phyloP scores from a whole-genome alignment of 2,329 filamentous ascomycete genomes.

The Zasmidium angulare region DNA sequence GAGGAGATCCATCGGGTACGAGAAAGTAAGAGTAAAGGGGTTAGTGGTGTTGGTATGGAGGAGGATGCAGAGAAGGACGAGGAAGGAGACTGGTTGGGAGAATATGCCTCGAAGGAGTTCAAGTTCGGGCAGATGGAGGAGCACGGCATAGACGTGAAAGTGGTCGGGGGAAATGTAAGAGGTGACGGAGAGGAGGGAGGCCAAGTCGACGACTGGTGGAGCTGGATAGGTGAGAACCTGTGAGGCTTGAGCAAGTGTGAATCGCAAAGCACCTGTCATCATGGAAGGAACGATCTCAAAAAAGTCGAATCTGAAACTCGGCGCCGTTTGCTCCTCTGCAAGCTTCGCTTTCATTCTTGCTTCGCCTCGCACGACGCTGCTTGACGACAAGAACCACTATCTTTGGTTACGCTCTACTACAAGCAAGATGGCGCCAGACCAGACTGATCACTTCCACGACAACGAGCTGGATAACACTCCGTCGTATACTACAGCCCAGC shows the following conservation, averaged over 20 bases:
- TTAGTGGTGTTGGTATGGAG: slow-evolving; percentile 72
- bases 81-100: slow-evolving; percentile 76
- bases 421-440: too few relatives aligned
- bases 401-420: too few relatives aligned
- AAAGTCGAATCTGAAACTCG: too few relatives aligned
- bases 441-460: too few relatives aligned
- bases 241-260: slow-evolving; percentile 44
- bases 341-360: too few relatives aligned
- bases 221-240: slow-evolving; percentile 79
- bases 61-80: slow-evolving; percentile 66
- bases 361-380: too few relatives aligned
- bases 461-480: too few relatives aligned
- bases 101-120: slow-evolving; percentile 75
- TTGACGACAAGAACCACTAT: too few relatives aligned
- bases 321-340: too few relatives aligned
- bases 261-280: too few relatives aligned
- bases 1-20: slow-evolving; percentile 78
- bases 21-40: slow-evolving; percentile 73
- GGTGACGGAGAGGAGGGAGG: slow-evolving; percentile 51
- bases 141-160: slow-evolving; percentile 74
- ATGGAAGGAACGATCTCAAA: too few relatives aligned
- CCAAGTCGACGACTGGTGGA: slow-evolving; percentile 83
- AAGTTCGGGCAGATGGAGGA: slow-evolving; percentile 79
- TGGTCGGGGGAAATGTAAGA: slow-evolving; percentile 72
- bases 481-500: too few relatives aligned